Percentiles rank a stretch among this genome's conserved stretches.
These are phyloP conservation scores for Epichloe scottii DNA, from an alignment of 2,329 filamentous ascomycete genomes.

Conservation along the genomic window DNA sequence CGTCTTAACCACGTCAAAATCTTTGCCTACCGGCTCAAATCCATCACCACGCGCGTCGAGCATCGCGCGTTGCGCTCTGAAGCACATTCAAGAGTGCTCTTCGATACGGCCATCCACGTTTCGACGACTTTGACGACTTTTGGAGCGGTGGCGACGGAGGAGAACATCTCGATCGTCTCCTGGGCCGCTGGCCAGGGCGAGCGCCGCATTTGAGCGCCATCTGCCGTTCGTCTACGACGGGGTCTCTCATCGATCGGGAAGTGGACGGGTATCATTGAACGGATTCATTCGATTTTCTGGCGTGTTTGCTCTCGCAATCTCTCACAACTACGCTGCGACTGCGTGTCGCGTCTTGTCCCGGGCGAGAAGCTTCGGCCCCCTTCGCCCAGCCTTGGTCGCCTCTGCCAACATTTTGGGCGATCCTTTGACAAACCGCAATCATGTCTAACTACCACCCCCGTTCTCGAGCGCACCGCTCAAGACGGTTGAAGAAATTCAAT, in stretches of 20 bases:
- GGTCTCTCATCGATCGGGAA: conserved; percentile 21
- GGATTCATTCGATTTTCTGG: conserved; percentile 11
- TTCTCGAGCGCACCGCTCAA: conserved; percentile 93
- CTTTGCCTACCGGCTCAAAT: conserved; percentile 23
- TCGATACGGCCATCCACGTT: conserved; percentile 24
- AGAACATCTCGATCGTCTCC: conserved; percentile 32
- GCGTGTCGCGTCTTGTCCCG: conserved; percentile 9
- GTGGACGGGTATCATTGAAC: conserved; percentile 13
- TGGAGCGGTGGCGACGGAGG: conserved; percentile 33
- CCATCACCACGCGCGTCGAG: conserved; percentile 42
- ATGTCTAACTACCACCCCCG: conserved; percentile 86
- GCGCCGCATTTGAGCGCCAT: conserved; percentile 31
- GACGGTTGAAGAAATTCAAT: conserved; percentile 98
- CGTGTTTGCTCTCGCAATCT: conserved; percentile 9
- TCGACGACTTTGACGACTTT: conserved; percentile 23
- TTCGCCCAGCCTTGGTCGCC: conserved; percentile 9
- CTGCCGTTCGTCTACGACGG: conserved; percentile 20
- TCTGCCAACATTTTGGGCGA: not conserved
- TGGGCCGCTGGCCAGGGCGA: conserved; percentile 33
- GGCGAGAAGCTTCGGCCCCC: not conserved
- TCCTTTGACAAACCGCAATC: conserved; percentile 26
- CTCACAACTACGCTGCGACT: not conserved
- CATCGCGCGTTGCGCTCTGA: conserved; percentile 28
- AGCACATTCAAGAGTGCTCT: conserved; percentile 15
- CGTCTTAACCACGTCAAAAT: conserved; percentile 32